Evolutionary conservation across 306 rosid species (phyloP).

Genomic region (Lithocarpus polystachyus): DNA sequence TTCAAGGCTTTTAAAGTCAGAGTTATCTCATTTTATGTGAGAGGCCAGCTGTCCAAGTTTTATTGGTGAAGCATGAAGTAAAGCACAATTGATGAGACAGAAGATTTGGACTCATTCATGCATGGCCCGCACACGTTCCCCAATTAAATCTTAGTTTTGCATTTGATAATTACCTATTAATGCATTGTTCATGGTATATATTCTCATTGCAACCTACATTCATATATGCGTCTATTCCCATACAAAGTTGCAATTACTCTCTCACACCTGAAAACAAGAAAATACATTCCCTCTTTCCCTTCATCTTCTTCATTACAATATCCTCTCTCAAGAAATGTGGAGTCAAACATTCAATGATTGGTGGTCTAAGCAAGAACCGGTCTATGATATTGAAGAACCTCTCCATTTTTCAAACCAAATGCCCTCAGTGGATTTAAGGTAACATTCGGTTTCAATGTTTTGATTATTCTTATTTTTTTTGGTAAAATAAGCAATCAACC

Average conservation of each 20-base stretch:
- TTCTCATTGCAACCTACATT: constrained; percentile 1
- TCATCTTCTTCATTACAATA: background rate
- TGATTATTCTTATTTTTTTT: background rate
- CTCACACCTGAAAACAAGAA: background rate
- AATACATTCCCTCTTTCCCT: constrained; percentile 2
- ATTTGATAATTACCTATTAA: constrained; percentile 18
- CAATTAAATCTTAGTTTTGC: constrained; percentile 13
- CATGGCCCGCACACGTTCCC: constrained; percentile 60
- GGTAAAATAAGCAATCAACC: background rate
- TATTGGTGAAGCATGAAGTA: too few relatives aligned
- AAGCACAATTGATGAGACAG: too few relatives aligned
- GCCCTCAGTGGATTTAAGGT: constrained; percentile 37
- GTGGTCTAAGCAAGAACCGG: constrained; percentile 8
- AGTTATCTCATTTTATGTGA: too few relatives aligned
- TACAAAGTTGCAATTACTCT: background rate
- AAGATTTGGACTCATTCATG: too few relatives aligned
- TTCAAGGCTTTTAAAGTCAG: too few relatives aligned
- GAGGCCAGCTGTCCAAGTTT: too few relatives aligned
- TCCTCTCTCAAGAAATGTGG: constrained; percentile 11
- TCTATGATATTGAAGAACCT: constrained; percentile 27
- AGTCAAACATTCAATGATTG: constrained; percentile 15
- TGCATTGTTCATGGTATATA: constrained; percentile 7
- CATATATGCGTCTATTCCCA: constrained; percentile 21
- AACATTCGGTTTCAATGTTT: background rate
- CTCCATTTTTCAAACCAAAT: constrained; percentile 21